phyloP scores from a whole-genome alignment of 176 grass and related monocot species.

The Miscanthus lutarioriparius region DNA sequence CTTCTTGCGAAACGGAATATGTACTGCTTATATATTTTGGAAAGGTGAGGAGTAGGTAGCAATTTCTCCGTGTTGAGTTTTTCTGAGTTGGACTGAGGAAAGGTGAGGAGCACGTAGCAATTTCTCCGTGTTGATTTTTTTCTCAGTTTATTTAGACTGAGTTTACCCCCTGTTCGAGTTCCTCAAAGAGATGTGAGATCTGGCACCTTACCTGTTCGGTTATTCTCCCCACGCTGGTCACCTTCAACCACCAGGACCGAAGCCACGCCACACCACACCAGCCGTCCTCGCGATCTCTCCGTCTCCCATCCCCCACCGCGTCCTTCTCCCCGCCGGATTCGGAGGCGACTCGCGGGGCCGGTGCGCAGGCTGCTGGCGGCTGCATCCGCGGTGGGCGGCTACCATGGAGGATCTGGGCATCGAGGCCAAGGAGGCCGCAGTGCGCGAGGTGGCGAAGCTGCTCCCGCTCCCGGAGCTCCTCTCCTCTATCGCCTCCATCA shows the following conservation, averaged over 20 bases:
- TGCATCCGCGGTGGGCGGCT: conserved; percentile 2
- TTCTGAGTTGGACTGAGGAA: too few species aligned
- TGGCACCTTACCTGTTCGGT: not conserved
- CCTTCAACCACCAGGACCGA: conserved; percentile 17
- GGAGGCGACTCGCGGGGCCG: conserved; percentile 9
- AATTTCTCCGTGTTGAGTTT: too few species aligned
- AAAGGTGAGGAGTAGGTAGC: too few species aligned
- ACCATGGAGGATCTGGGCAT: conserved; percentile 98
- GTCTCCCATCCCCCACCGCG: conserved; percentile 4
- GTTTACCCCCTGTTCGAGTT: too few species aligned
- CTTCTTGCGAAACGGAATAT: too few species aligned
- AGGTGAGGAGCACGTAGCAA: too few species aligned
- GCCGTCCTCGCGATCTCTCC: conserved; percentile 27
- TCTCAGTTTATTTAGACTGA: too few species aligned
- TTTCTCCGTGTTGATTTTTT: too few species aligned
- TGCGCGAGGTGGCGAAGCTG: conserved; percentile 98
- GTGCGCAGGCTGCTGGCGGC: conserved; percentile 9
- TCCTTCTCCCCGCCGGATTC: conserved; percentile 20
- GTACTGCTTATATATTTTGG: too few species aligned
- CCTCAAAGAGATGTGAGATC: not conserved
- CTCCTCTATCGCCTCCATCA: conserved; percentile 86
- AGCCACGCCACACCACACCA: conserved; percentile 1
- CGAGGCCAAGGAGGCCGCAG: conserved; percentile 90
- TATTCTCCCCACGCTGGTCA: not conserved
- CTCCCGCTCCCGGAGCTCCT: conserved; percentile 86